Percentiles rank a stretch among this genome's conserved stretches.
Evolutionary conservation across 768 basidiomycete species (phyloP).

Genomic region (Dacryopinax spathularia): DNA sequence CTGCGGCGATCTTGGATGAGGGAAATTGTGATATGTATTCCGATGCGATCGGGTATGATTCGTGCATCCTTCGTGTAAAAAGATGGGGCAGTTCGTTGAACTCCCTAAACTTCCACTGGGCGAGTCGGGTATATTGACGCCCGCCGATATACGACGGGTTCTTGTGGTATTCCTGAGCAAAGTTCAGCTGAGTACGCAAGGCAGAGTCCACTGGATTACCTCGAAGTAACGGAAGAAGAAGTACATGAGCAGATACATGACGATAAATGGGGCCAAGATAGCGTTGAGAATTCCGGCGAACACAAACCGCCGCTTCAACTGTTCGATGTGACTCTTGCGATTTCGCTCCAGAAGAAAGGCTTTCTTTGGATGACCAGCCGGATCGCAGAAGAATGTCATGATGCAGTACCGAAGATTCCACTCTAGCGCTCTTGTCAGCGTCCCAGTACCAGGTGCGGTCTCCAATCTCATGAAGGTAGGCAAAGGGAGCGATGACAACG

Average conservation of each 20-base stretch:
- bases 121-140: conserved; percentile 84
- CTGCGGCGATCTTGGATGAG: conserved; percentile 76
- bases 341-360: conserved; percentile 83
- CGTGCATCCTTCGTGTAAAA: conserved; percentile 71
- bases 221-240: conserved; percentile 99
- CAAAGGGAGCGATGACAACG: conserved; percentile 57
- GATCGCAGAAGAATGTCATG: conserved; percentile 88
- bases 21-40: conserved; percentile 98
- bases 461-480: conserved; percentile 56
- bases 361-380: conserved; percentile 76
- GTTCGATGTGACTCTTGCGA: conserved; percentile 59
- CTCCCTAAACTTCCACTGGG: conserved; percentile 97
- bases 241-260: conserved; percentile 90
- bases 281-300: conserved; percentile 97
- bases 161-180: conserved; percentile 84
- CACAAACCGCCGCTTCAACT: conserved; percentile 80
- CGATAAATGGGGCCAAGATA: conserved; percentile 91
- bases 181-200: not conserved
- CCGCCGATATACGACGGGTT: conserved; percentile 91
- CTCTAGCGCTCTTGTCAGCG: conserved; percentile 79
- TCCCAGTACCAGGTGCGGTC: conserved; percentile 13
- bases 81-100: conserved; percentile 96
- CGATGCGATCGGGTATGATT: conserved; percentile 78
- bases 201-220: conserved; percentile 32
- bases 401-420: conserved; percentile 96